Conservation (phyloP, 129 eudicot genomes). For the Arctium lappa region DNA sequence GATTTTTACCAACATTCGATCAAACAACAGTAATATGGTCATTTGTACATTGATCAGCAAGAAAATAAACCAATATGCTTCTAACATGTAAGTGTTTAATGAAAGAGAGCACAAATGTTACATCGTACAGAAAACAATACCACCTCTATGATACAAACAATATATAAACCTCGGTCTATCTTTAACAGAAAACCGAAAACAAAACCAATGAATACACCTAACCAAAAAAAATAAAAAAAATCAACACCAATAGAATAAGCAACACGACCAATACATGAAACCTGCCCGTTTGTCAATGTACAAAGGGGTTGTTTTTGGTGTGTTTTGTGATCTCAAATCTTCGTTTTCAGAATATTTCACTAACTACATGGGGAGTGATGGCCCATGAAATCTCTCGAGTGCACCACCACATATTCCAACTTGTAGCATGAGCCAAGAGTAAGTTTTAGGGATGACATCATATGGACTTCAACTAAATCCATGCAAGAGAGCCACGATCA, state of each 20-base stretch:
- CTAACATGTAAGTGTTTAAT: neutral
- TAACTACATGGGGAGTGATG: conserved; percentile 10
- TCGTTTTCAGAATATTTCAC: conserved; percentile 15
- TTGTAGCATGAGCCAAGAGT: neutral
- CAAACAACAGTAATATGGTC: neutral
- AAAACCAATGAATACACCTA: conserved; percentile 47
- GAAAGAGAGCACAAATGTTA: conserved; percentile 41
- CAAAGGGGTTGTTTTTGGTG: conserved; percentile 26
- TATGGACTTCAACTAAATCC: conserved; percentile 41
- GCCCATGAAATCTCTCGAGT: conserved; percentile 10
- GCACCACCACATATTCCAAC: conserved; percentile 7
- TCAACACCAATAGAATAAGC: conserved; percentile 31
- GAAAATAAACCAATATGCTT: neutral
- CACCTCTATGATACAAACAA: conserved; percentile 57
- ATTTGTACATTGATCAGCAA: neutral
- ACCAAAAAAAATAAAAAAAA: conserved; percentile 21
- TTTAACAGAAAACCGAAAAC: conserved; percentile 13
- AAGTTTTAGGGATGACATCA: neutral
- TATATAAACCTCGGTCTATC: conserved; percentile 33
- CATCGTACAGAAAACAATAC: conserved; percentile 50
- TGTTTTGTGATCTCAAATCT: conserved; percentile 21
- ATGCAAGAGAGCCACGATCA: conserved; percentile 92
- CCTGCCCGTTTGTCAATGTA: conserved; percentile 46
- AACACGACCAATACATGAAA: conserved; percentile 25
- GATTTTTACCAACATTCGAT: neutral